Conservation (phyloP, 2,329 filamentous ascomycete species). For the Sphaerulina populicola region DNA sequence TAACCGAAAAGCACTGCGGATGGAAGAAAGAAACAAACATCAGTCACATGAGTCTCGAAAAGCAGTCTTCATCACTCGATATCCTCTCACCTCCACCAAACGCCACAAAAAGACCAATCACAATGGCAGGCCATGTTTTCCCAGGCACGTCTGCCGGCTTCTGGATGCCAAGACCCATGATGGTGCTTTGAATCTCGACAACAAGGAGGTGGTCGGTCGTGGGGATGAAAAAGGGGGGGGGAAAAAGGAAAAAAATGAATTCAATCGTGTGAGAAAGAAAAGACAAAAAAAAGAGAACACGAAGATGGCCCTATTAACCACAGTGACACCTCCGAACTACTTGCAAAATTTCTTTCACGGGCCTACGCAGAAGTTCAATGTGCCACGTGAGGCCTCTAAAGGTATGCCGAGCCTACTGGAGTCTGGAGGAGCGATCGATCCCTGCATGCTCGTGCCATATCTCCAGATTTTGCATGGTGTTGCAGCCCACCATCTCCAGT, state of each 20-base stretch:
- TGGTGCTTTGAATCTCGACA: background rate
- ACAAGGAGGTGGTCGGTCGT: background rate
- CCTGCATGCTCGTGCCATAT: background rate
- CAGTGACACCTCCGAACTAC: background rate
- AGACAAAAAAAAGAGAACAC: too few relatives aligned
- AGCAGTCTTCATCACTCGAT: background rate
- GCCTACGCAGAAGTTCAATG: background rate
- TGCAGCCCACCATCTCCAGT: background rate
- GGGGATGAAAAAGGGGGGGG: background rate
- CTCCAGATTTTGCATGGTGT: background rate
- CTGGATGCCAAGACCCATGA: constrained; percentile 15
- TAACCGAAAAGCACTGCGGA: constrained; percentile 25
- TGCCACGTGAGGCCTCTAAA: background rate
- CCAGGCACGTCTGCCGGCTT: constrained; percentile 17
- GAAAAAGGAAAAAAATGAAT: too few relatives aligned
- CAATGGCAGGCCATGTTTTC: constrained; percentile 38
- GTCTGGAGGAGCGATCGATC: too few relatives aligned
- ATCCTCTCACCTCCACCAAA: constrained; percentile 21
- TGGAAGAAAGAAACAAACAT: background rate
- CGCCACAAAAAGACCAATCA: constrained; percentile 37
- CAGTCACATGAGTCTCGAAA: background rate
- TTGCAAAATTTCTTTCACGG: background rate
- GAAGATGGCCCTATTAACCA: background rate
- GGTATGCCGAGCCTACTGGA: too few relatives aligned
- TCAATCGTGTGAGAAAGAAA: too few relatives aligned